Base-by-base conservation (phyloP, 1,284 basidiomycete genomes). In the Trichosporon faecale region DNA sequence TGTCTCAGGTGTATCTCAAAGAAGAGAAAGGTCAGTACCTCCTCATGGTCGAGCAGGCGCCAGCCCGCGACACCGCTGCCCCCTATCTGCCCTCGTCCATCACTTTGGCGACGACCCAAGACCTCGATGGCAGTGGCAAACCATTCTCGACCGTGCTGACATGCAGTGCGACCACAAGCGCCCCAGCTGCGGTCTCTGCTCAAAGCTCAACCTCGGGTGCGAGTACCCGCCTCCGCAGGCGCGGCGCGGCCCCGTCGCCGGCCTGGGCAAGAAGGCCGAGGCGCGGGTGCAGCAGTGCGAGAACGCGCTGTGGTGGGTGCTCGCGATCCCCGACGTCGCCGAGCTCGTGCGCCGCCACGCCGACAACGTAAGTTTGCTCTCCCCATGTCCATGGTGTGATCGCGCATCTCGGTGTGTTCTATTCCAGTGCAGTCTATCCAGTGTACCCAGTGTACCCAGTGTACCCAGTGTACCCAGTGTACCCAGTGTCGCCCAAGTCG, bases 1-100 rank as follows among this genome's bases (percentile, higher is more conserved):
- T 76, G 74, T 25, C 29, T 73, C 49, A 70, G 73, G 29, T 76
- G 74, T 64, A 76, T 76, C 44, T 57, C 71, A 12, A 72, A 74
- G 61, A 76, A 76, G 55, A 63, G 73, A 9, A 67, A 72, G 21
- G 74, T 74, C 52, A 52, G 73, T 67, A 2, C 12, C 1, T 4
- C 31, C 31, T 3, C 31, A 33, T 33, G 4, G 31, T 33, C 31
- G 31, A 23, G 21, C 6, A 9, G 27, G 25, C 14, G 9, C 4
- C 27, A 27, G 14, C 52, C 25, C 8, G 25, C 8, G 11, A 2
- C 35, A 37, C 11, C 35, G 6, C 21, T 25, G 9, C 52, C 23
- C 21, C 23, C 46, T 18, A 11, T 52, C 21, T 5, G n/a, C 23
- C 12, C 18, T 57, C 25, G 52, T 14, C 27, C 21, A 57, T 29